Evolutionary conservation across 768 basidiomycete species (phyloP), one percentile per base, ranked within the genome.

Genomic region (Suillus hirtellus): DNA sequence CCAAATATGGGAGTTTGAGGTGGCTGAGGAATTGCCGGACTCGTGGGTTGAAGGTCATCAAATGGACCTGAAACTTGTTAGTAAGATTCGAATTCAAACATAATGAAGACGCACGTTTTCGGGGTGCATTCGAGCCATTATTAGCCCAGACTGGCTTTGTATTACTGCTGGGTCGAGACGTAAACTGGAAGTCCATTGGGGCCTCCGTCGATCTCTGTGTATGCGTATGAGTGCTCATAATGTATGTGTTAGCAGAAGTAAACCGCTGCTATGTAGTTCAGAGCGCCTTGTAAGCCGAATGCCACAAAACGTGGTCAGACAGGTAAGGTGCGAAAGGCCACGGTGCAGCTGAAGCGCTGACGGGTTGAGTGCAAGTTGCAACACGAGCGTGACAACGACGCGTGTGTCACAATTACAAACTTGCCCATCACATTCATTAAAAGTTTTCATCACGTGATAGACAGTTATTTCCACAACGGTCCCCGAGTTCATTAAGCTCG

Each of bases 131-230:
- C n/a, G 79, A 71, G 56, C 84, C 82, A 31, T 85, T 82, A 27
- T 70, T 63, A 19, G 82, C 83, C 90, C 89, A 91, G 2, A 81
- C 84, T 2, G 88, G 85, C 70, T 79, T 85, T 62, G 80, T 76
- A 43, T 75, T 72, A 61, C 72, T 79, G 65, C 73, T 83, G 17
- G 84, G 82, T 31, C 91, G 82, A 67, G 87, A 86, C 10, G 92
- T 93, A 79, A 88, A 93, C 72, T 93, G 86, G 75, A 87, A 95
- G 75, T 95, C 92, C 93, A 95, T 95, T 4, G 93, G 93, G 3
- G 89, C 90, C 71, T 93, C 93, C 56, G 80, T 90, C 14, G 89
- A 89, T 68, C 89, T 83, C 61, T 78, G 73, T 60, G 69, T 60
- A 60, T 71, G 68, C 50, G 62, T 65, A 27, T 65, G 74, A 65